phyloP scores from a whole-genome alignment of 306 rosid genomes.

The Lagenaria siceraria region DNA sequence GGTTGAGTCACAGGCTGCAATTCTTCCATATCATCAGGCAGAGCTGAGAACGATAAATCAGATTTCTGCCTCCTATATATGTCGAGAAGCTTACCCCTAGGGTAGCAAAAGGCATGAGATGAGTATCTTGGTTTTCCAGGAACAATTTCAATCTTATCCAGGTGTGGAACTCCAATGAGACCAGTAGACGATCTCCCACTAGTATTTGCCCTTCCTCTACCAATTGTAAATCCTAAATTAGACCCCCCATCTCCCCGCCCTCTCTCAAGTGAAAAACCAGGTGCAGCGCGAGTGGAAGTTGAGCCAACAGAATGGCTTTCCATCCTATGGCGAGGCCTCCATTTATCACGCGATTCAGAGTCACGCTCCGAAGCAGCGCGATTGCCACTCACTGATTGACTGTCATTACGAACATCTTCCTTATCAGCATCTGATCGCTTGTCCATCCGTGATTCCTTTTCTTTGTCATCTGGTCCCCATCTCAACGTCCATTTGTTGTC shows the following conservation, averaged over 20 bases:
- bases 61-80: slow-evolving; percentile 32
- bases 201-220: slow-evolving; percentile 36
- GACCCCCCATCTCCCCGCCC: slow-evolving; percentile 43
- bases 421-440: slow-evolving; percentile 36
- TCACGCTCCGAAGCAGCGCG: slow-evolving; percentile 47
- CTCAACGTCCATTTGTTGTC: slow-evolving; percentile 50
- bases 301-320: slow-evolving; percentile 36
- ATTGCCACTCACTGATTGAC: slow-evolving; percentile 24
- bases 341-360: slow-evolving; percentile 47
- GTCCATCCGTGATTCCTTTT: slow-evolving; percentile 39
- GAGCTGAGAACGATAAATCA: slow-evolving; percentile 18
- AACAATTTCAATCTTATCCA: slow-evolving; percentile 19
- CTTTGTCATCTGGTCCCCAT: slow-evolving; percentile 64
- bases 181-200: slow-evolving; percentile 30
- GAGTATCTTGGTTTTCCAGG: slow-evolving; percentile 24
- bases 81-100: slow-evolving; percentile 54
- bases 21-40: slow-evolving; percentile 40
- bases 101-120: slow-evolving; percentile 31
- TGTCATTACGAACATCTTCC: slow-evolving; percentile 33
- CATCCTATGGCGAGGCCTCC: slow-evolving; percentile 63
- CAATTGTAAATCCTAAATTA: slow-evolving; percentile 38
- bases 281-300: slow-evolving; percentile 40
- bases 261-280: slow-evolving; percentile 42
- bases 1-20: slow-evolving; percentile 20
- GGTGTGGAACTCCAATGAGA: slow-evolving; percentile 12